Conservation (phyloP, 345 rosid species). For the Psidium guajava region DNA sequence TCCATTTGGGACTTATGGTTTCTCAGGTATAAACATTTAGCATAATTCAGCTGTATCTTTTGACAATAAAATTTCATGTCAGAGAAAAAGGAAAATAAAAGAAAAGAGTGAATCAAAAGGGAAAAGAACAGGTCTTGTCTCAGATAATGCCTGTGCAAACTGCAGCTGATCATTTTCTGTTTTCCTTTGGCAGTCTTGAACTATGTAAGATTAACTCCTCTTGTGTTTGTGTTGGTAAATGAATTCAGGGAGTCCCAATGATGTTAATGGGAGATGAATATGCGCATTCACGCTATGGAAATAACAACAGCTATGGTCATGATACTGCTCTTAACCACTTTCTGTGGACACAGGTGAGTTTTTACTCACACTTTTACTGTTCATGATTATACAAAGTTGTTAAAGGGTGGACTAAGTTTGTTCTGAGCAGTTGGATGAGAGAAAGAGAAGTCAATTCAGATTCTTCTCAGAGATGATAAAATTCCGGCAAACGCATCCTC, state of each 20-base stretch:
- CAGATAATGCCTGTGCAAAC: neutral
- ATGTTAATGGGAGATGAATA: slow-evolving; percentile 98
- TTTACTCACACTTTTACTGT: neutral
- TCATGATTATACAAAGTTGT: neutral
- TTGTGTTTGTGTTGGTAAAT: neutral
- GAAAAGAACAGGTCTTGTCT: neutral
- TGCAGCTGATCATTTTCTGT: neutral
- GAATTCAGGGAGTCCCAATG: slow-evolving; percentile 76
- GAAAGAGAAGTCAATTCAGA: slow-evolving; percentile 50
- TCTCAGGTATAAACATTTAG: slow-evolving; percentile 51
- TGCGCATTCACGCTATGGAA: slow-evolving; percentile 82
- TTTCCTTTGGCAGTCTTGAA: neutral
- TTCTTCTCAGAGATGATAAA: slow-evolving; percentile 74
- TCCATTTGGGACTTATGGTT: slow-evolving; percentile 81
- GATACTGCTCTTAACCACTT: slow-evolving; percentile 78
- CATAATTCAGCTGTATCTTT: neutral
- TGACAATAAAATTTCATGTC: neutral
- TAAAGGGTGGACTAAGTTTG: neutral
- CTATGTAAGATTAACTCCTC: neutral
- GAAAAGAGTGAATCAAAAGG: neutral
- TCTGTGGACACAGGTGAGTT: slow-evolving; percentile 58
- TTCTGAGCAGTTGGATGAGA: slow-evolving; percentile 34
- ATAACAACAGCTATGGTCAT: slow-evolving; percentile 92
- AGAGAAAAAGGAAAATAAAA: neutral
- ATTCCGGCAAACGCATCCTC: slow-evolving; percentile 37